These are phyloP conservation scores for Diaporthe ampelina DNA, from an alignment of 2,329 filamentous ascomycete species.

Conservation along the genomic window DNA sequence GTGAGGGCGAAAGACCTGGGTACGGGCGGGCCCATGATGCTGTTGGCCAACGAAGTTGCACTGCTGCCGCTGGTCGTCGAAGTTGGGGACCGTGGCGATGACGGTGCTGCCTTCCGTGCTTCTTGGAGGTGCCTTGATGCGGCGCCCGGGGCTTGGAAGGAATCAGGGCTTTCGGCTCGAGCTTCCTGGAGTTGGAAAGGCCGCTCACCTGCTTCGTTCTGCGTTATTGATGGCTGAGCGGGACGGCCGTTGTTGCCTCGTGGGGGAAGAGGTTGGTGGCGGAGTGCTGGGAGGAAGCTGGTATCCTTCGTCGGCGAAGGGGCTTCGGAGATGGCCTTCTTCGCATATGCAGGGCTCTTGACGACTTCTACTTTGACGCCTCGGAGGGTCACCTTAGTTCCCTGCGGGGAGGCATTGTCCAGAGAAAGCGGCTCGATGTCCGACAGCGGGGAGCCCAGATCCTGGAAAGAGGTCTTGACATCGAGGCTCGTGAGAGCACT, in stretches of 20 bases:
- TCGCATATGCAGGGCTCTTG: slow-evolving; percentile 34
- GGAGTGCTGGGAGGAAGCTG: slow-evolving; percentile 16
- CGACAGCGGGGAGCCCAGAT: slow-evolving; percentile 23
- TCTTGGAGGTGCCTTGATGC: slow-evolving; percentile 54
- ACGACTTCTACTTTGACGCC: slow-evolving; percentile 16
- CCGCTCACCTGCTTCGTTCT: slow-evolving; percentile 28
- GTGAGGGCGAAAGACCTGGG: slow-evolving; percentile 35
- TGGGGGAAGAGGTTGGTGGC: slow-evolving; percentile 16
- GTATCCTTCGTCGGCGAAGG: slow-evolving; percentile 24
- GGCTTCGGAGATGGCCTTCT: neutral
- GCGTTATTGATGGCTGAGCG: slow-evolving; percentile 7
- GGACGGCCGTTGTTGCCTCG: slow-evolving; percentile 10
- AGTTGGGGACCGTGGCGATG: slow-evolving; percentile 44
- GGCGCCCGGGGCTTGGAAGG: slow-evolving; percentile 46
- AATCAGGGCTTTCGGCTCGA: slow-evolving; percentile 44
- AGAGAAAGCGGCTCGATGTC: slow-evolving; percentile 36
- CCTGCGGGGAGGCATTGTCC: neutral
- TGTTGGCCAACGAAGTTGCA: slow-evolving; percentile 32
- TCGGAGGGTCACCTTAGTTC: slow-evolving; percentile 18
- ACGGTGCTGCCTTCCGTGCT: slow-evolving; percentile 51
- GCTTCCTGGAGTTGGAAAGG: neutral
- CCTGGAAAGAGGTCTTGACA: slow-evolving; percentile 38
- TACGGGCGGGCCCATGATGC: slow-evolving; percentile 35
- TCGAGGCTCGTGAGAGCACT: slow-evolving; percentile 44
- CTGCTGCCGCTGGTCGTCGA: slow-evolving; percentile 31